Evolutionary conservation across 2,329 filamentous ascomycete species (phyloP).

Genomic region (Monilinia fructicola): DNA sequence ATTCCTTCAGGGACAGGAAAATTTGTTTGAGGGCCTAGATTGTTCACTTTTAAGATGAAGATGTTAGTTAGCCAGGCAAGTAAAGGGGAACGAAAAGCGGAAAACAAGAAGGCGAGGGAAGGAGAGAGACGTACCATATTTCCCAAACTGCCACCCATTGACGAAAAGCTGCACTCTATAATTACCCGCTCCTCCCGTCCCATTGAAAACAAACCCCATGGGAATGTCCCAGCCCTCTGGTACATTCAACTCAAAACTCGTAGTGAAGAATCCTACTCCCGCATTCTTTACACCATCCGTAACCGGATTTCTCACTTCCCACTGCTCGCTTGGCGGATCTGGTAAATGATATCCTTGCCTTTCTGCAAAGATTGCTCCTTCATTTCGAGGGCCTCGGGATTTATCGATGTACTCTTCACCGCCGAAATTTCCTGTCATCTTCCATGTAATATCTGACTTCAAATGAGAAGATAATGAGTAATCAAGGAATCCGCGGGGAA

Average conservation of each 20-base stretch:
- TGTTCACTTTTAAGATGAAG: slow-evolving; percentile 44
- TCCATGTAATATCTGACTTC: slow-evolving; percentile 57
- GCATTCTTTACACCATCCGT: slow-evolving; percentile 46
- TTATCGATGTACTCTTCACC: slow-evolving; percentile 62
- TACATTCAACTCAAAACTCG: slow-evolving; percentile 55
- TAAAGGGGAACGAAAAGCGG: background rate
- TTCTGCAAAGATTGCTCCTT: slow-evolving; percentile 64
- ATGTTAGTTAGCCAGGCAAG: background rate
- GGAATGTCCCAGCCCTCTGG: slow-evolving; percentile 60
- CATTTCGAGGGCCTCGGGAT: slow-evolving; percentile 62
- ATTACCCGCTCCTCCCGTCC: slow-evolving; percentile 41
- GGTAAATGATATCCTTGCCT: slow-evolving; percentile 63
- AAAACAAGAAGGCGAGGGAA: background rate
- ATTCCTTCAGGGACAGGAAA: slow-evolving; percentile 75
- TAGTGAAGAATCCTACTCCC: slow-evolving; percentile 59
- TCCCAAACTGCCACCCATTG: slow-evolving; percentile 74
- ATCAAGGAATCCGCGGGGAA: slow-evolving; percentile 60
- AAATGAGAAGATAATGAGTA: slow-evolving; percentile 53
- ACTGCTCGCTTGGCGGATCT: slow-evolving; percentile 46
- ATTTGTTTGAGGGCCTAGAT: slow-evolving; percentile 69
- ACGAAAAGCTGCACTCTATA: slow-evolving; percentile 68
- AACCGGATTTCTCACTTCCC: slow-evolving; percentile 46
- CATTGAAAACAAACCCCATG: slow-evolving; percentile 57
- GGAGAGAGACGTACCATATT: slow-evolving; percentile 46
- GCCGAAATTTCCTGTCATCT: slow-evolving; percentile 66